phyloP scores from a whole-genome alignment of 495 filamentous ascomycete species.

The Penicillium egyptiacum region DNA sequence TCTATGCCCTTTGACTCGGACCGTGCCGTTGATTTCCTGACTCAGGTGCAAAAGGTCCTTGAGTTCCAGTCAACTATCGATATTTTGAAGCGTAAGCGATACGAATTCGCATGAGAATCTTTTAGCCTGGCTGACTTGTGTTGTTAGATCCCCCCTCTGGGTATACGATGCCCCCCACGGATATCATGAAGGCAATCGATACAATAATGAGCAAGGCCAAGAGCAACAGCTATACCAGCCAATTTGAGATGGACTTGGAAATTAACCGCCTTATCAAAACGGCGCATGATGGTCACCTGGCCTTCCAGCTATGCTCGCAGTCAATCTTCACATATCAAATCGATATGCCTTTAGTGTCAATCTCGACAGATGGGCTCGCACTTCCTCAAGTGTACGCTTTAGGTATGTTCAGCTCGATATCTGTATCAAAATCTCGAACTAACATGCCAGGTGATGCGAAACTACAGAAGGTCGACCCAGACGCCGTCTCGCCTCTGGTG shows the following conservation, averaged over 20 bases:
- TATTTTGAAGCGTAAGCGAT: conserved; percentile 44
- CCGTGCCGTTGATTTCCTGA: conserved; percentile 50
- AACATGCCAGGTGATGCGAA: conserved; percentile 23
- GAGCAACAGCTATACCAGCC: conserved; percentile 38
- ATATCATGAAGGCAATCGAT: conserved; percentile 49
- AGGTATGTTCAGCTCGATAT: conserved; percentile 12
- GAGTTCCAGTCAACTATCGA: conserved; percentile 58
- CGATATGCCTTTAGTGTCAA: conserved; percentile 32
- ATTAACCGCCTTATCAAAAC: conserved; percentile 39
- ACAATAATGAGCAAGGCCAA: conserved; percentile 42
- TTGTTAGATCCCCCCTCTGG: conserved; percentile 46
- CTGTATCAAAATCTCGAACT: not conserved
- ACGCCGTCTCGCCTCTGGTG: conserved; percentile 28
- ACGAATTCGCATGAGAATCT: not conserved
- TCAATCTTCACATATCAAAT: conserved; percentile 26
- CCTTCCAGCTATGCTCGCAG: conserved; percentile 29
- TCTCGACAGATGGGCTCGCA: conserved; percentile 38
- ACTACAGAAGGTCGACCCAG: conserved; percentile 12
- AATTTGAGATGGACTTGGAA: conserved; percentile 53
- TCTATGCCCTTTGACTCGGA: conserved; percentile 57
- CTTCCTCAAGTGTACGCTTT: conserved; percentile 38
- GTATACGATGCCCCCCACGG: conserved; percentile 55
- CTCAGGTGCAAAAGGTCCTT: conserved; percentile 55
- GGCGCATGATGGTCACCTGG: conserved; percentile 53
- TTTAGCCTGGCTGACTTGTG: conserved; percentile 6